Evolutionary conservation across 192 early-diverging fungal species (phyloP), one percentile per base, ranked within the genome.

Genomic region (Coemansia sp.): DNA sequence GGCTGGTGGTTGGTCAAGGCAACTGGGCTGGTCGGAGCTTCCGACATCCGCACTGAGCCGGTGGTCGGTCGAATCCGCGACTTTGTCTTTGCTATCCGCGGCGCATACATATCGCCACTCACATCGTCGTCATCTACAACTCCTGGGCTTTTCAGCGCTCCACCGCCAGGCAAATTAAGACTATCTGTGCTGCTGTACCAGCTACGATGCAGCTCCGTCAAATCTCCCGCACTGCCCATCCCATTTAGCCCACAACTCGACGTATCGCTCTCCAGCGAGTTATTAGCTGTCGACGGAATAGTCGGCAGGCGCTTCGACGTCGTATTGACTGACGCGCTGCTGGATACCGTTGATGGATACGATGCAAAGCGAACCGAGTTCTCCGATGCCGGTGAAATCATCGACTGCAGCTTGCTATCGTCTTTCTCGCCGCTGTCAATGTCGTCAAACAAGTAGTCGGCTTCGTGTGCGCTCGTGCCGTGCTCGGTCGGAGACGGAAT

Each of bases 131-230:
- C 57, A n/a, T 61, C 62, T 14, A 47, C 63, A 5, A 62, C 17
- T 2, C 37, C 56, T 4, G 65, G 58, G 27, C 68, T 69, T 14
- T 23, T 60, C 39, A 67, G 24, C 15, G 48, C 76, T 15, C 73
- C 72, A 10, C 75, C 77, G 24, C 77, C 77, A 19, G 57, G 39
- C 27, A 74, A 24, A 49, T 74, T 71, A 6, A 74, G 43, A 29
- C 77, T 80, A 14, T 80, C 77, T 0, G 77, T 71, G 61, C 77
- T 80, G 66, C 77, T 80, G 50, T 74, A 80, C 77, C 77, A 80
- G 43, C 77, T 80, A 15, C 72, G 72, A 21, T 80, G 77, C n/a
- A 74, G 62, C 27, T 68, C 52, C 5, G 65, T 48, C 4, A 73
- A 45, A 47, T 80, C 77, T 27, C 68, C 77, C 5, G 60, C 48